phyloP scores from a whole-genome alignment of 352 stramenopile species.

The Phytopythium vexans region DNA sequence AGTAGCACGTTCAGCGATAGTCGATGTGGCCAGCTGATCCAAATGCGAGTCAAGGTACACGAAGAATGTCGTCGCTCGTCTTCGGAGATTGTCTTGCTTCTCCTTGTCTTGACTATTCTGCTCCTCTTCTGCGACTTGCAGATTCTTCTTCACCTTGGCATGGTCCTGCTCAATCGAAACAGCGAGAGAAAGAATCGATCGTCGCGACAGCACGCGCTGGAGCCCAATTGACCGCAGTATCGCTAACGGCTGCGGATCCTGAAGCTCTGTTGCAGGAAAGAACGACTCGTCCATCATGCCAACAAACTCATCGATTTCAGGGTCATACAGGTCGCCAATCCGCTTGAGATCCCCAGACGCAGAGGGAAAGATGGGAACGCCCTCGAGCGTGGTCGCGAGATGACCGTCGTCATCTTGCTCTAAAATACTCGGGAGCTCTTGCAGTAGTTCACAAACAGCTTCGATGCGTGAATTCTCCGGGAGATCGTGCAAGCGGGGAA shows the following conservation, averaged over 20 bases:
- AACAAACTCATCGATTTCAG: conserved; percentile 65
- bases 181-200: conserved; percentile 58
- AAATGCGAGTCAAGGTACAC: conserved; percentile 67
- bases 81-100: conserved; percentile 22
- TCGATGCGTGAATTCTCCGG: conserved; percentile 23
- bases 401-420: conserved; percentile 36
- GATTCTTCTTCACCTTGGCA: conserved; percentile 20
- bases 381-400: conserved; percentile 40
- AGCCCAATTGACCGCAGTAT: conserved; percentile 59
- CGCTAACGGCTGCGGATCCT: conserved; percentile 48
- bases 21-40: conserved; percentile 36
- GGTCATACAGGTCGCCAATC: conserved; percentile 68
- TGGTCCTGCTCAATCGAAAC: conserved; percentile 60
- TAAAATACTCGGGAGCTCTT: conserved; percentile 36
- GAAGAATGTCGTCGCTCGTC: conserved; percentile 47
- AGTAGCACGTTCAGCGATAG: conserved; percentile 14
- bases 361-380: conserved; percentile 54
- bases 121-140: conserved; percentile 6
- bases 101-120: conserved; percentile 8
- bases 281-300: conserved; percentile 70
- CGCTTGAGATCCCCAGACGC: conserved; percentile 47
- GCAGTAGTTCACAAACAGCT: conserved; percentile 42
- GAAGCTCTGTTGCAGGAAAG: conserved; percentile 58
- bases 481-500: conserved; percentile 42
- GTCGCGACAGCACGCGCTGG: conserved; percentile 58